Evolutionary conservation across 805 yeast genomes (phyloP), one percentile per base, ranked within the genome.

Genomic region (Kuraishia capsulata): DNA sequence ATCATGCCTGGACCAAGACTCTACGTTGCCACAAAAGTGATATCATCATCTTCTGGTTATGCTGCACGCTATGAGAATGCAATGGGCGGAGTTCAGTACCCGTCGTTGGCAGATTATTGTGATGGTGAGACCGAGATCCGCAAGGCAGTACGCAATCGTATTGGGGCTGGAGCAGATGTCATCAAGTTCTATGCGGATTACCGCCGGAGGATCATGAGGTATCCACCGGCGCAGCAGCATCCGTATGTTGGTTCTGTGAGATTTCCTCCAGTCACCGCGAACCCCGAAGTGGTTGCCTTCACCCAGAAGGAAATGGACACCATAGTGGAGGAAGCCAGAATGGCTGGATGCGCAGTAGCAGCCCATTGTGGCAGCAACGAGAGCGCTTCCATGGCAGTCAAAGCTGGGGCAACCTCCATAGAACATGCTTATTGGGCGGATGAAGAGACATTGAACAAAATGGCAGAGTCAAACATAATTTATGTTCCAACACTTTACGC

Each of bases 131-230:
- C 39, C 21, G 53, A 45, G 34, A 49, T 51, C 20, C 35, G 56
- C 4, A 50, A 48, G 38, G 52, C 52, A 16, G 57, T 52, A 4
- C 42, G 57, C 39, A 44, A 46, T 37, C 38, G 57, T 38, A 25
- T 52, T 5, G 57, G 54, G 14, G 39, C 48, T 42, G 57, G 57
- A 13, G 51, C 54, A 24, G 57, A 52, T 37, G 45, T 52, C 4
- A 45, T 52, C 35, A 52, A 52, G 32, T 52, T 52, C 39, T 52
- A 44, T 42, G 57, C 53, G 3, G 57, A 52, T 38, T 52, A 52
- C 36, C 34, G 57, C 16, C 50, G 49, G 32, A 37, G 56, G 17
- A 45, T 43, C n/a, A 50, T 52, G 54, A 44, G 57, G 24, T 52
- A 33, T 33, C 57, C 57, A 2, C 57, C 57, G 8, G 49, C 49